Evolutionary conservation across 2,329 filamentous ascomycete genomes (phyloP).

Genomic region (Rhexocercosporidium sp.): DNA sequence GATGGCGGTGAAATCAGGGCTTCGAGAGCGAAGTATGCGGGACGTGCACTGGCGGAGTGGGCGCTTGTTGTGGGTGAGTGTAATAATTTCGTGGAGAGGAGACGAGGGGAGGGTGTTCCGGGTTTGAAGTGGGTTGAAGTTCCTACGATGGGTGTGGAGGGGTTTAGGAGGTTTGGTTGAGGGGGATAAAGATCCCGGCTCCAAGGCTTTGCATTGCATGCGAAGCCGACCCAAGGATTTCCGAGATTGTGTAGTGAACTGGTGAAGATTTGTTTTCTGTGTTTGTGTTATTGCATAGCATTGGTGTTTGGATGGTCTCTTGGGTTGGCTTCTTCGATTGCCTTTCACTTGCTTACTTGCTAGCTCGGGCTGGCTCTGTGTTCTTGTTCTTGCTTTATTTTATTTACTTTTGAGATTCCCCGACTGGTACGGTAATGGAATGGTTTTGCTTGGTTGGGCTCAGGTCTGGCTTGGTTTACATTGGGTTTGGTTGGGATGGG

Average conservation of each 20-base stretch:
- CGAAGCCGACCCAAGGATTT: too few species aligned
- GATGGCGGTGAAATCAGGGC: conserved; percentile 25
- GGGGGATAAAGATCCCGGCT: too few species aligned
- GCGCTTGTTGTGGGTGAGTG: conserved; percentile 75
- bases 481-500: neutral
- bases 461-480: too few species aligned
- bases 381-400: neutral
- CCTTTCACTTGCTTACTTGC: neutral
- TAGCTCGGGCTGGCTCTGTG: neutral
- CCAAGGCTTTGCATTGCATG: too few species aligned
- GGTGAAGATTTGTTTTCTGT: neutral
- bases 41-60: conserved; percentile 81
- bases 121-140: conserved; percentile 72
- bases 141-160: conserved; percentile 67
- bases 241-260: too few species aligned
- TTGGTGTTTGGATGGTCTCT: conserved; percentile 22
- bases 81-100: conserved; percentile 80
- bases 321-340: neutral
- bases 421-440: conserved; percentile 5
- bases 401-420: neutral
- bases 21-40: conserved; percentile 63
- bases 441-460: neutral
- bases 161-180: conserved; percentile 52
- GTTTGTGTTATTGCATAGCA: conserved; percentile 21
- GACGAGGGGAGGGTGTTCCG: conserved; percentile 74